Percentiles rank a stretch among this genome's conserved stretches.
These are phyloP conservation scores for Aspergillus aculeatinus DNA, from an alignment of 2,329 filamentous ascomycete genomes.

Conservation along the genomic window DNA sequence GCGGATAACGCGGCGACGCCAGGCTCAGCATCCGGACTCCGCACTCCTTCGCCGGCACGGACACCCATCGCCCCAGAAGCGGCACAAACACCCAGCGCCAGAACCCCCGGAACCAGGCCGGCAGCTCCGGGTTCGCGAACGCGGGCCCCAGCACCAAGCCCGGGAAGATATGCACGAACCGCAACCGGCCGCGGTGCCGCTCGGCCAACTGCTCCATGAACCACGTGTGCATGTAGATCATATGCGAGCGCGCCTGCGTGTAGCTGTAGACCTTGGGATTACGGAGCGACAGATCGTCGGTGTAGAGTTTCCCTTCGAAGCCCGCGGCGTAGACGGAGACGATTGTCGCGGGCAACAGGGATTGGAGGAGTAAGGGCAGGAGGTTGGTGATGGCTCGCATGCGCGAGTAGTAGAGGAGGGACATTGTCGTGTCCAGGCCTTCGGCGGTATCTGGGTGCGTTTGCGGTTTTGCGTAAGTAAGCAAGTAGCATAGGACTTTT, in stretches of 20 bases:
- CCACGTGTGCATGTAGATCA: conserved; percentile 8
- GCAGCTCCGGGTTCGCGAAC: neutral
- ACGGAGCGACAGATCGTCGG: conserved; percentile 8
- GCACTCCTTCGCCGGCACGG: conserved; percentile 2
- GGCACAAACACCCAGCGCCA: conserved; percentile 8
- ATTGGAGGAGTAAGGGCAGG: conserved; percentile 6
- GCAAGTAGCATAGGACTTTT: too few relatives aligned
- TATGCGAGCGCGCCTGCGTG: conserved; percentile 4
- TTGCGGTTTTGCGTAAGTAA: neutral
- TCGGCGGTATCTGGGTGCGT: conserved; percentile 6
- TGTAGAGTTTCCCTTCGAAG: neutral
- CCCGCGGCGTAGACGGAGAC: conserved; percentile 8
- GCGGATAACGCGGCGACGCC: conserved; percentile 2
- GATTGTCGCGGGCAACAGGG: neutral
- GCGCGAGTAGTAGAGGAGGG: conserved; percentile 10
- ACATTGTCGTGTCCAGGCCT: conserved; percentile 8
- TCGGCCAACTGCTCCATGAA: conserved; percentile 7
- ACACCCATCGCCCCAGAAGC: neutral
- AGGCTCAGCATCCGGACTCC: conserved; percentile 4
- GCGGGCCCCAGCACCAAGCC: conserved; percentile 6
- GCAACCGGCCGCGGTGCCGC: neutral
- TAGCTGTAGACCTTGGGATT: neutral
- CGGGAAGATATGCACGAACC: conserved; percentile 9
- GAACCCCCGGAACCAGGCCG: conserved; percentile 2
- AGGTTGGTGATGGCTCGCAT: conserved; percentile 7